These are phyloP conservation scores for Hemerocallis citrina DNA, from an alignment of 106 monocot species.

Conservation along the genomic window DNA sequence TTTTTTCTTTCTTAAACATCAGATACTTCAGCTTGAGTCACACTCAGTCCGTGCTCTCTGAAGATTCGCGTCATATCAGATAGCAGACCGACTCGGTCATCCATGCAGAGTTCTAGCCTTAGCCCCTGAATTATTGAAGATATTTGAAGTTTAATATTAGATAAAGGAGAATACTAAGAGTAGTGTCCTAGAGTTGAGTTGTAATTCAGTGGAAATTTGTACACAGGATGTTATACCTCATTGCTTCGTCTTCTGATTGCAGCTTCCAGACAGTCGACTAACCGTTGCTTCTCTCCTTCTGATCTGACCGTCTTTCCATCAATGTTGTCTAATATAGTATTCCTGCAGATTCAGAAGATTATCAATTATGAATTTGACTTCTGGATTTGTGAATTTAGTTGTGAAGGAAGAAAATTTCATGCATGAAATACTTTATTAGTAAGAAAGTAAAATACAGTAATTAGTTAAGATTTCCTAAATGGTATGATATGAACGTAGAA, in stretches of 20 bases:
- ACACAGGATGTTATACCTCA: slow-evolving; percentile 15
- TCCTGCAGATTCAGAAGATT: slow-evolving; percentile 40
- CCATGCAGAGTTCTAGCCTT: slow-evolving; percentile 73
- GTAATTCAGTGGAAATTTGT: not conserved
- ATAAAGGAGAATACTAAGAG: not conserved
- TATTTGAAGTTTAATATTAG: not conserved
- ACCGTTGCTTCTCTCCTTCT: slow-evolving; percentile 53
- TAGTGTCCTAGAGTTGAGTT: not conserved
- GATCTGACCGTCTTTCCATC: slow-evolving; percentile 59
- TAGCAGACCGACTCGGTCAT: slow-evolving; percentile 79
- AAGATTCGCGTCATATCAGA: slow-evolving; percentile 89
- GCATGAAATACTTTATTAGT: too few relatives aligned
- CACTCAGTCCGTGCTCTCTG: slow-evolving; percentile 72
- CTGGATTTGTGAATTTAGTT: too few relatives aligned
- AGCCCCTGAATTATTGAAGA: slow-evolving; percentile 40
- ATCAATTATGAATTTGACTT: too few relatives aligned
- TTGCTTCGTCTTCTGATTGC: slow-evolving; percentile 57
- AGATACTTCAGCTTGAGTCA: slow-evolving; percentile 66
- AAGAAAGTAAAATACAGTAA: too few relatives aligned
- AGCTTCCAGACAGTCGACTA: slow-evolving; percentile 70
- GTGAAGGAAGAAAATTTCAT: too few relatives aligned
- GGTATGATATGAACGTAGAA: not conserved
- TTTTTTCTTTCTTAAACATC: too few relatives aligned
- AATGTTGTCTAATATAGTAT: slow-evolving; percentile 76
- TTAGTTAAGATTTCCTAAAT: too few relatives aligned